These are phyloP conservation scores for Diutina catenulata DNA, from an alignment of 1,139 yeast genomes.

Conservation along the genomic window DNA sequence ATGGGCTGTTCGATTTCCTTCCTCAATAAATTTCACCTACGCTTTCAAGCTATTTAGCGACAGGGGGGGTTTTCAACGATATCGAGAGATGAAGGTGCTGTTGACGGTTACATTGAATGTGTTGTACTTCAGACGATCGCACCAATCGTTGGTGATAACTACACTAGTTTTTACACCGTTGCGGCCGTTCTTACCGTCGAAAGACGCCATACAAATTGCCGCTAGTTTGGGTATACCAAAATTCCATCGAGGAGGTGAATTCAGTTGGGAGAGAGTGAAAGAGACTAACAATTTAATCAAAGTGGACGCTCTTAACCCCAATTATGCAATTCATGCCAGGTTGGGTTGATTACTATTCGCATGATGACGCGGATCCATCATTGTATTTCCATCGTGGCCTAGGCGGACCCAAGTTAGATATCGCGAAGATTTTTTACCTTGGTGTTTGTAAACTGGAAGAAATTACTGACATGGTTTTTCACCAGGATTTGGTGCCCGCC, in stretches of 20 bases:
- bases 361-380: background rate
- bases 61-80: background rate
- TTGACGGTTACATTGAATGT: background rate
- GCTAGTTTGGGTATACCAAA: background rate
- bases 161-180: too few relatives aligned
- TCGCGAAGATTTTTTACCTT: background rate
- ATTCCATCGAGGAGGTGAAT: background rate
- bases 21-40: too few relatives aligned
- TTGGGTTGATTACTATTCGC: background rate
- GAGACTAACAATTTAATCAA: background rate
- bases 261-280: background rate
- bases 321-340: constrained; percentile 1
- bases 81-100: background rate
- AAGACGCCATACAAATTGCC: too few relatives aligned
- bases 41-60: too few relatives aligned
- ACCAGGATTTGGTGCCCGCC: background rate
- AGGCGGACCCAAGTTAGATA: background rate
- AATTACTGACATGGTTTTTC: background rate
- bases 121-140: background rate
- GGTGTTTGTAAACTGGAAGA: background rate
- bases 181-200: too few relatives aligned
- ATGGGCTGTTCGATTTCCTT: background rate
- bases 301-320: background rate
- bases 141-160: background rate
- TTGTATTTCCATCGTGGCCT: background rate